Evolutionary conservation across 805 yeast species (phyloP), one percentile per base, ranked within the genome.

Genomic region (Metschnikowia lunata): DNA sequence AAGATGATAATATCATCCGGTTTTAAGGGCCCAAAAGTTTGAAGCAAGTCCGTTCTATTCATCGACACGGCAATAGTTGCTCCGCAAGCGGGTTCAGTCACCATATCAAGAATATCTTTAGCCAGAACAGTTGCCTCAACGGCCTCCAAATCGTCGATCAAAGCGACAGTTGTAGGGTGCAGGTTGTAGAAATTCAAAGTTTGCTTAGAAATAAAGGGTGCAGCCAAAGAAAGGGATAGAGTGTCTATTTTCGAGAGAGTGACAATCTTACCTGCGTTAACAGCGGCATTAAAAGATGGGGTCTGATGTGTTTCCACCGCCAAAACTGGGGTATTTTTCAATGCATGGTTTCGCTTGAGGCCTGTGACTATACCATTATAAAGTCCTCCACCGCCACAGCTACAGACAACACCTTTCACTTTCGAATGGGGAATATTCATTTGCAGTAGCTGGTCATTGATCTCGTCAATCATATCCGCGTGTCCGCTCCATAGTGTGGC

Each of bases 31-130:
- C 58, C 59, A 34, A 63, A 57, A 18, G 48, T 37, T 26, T 50
- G 46, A 30, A 73, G 45, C 27, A 66, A 46, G 8, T 59, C 63
- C 12, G 57, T 34, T 44, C 59, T 59, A 36, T 70, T 55, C 52
- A 70, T 75, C 26, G 72, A 73, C 10, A 80, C 68, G 14, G 82
- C 74, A 18, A 82, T 58, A 0, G 88, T 78, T 4, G 85, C 85
- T 4, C 88, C 88, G 60, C 88, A 83, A 1, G 88, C 88, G 0
- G 88, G 87, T 57, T 83, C 88, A 0, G 80, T 76, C 29, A 80
- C 63, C 41, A 68, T 66, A 45, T 75, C 74, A 49, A 69, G 78
- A 42, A 76, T 79, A 7, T 69, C 59, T 8, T 80, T 76, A 52
- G 72, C 79, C 36, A 60, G 64, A 23, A 79, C 56, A 40, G 83